phyloP scores from a whole-genome alignment of 139 green algal genomes.

The Chlamydomonas sp. region DNA sequence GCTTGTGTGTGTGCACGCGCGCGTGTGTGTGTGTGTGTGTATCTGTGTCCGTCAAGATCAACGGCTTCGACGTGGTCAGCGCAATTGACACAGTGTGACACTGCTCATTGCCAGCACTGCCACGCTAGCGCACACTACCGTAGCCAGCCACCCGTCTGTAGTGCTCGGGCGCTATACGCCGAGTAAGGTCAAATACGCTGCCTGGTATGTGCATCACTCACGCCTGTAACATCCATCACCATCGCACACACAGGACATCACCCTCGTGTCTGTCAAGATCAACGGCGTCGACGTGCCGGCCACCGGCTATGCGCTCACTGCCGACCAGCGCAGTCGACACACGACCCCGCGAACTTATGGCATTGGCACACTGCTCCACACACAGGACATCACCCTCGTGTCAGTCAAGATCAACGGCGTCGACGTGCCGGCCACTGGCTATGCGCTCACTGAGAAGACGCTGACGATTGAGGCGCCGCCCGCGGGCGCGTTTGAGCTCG shows the following conservation, averaged over 20 bases:
- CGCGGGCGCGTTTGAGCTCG: slow-evolving; percentile 51
- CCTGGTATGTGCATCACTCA: slow-evolving; percentile 19
- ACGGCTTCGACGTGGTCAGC: not conserved
- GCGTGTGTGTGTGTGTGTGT: no score
- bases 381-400: slow-evolving; percentile 4
- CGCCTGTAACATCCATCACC: no score
- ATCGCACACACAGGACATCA: slow-evolving; percentile 51
- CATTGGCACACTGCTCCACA: not conserved
- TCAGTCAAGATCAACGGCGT: slow-evolving; percentile 10
- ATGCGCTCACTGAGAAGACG: slow-evolving; percentile 34
- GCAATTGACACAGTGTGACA: no score
- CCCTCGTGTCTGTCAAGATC: slow-evolving; percentile 47
- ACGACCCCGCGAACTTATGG: no score
- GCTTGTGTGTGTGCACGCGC: no score
- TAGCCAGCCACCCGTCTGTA: no score
- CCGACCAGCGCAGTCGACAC: no score
- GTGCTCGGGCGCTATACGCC: no score
- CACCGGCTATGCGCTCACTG: slow-evolving; percentile 27
- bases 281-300: not conserved
- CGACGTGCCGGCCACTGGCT: slow-evolving; percentile 17
- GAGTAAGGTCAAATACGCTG: no score
- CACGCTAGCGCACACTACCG: no score
- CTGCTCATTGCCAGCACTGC: no score
- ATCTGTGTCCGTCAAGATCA: slow-evolving; percentile 39
- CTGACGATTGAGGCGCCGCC: slow-evolving; percentile 38